phyloP scores from a whole-genome alignment of 495 filamentous ascomycete genomes.

The Xanthoparmelia taractica region DNA sequence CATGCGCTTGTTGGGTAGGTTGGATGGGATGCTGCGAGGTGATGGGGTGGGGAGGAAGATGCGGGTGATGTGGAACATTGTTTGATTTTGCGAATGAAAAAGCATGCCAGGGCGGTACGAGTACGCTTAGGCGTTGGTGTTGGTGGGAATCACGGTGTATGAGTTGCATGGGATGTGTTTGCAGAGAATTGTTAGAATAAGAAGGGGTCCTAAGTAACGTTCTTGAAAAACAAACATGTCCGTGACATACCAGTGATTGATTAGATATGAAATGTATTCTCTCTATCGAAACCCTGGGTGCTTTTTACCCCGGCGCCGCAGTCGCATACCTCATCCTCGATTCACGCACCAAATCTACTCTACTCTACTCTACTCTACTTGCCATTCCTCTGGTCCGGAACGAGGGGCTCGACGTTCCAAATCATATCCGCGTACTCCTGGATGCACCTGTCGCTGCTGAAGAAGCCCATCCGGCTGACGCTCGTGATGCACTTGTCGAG shows the following conservation, averaged over 20 bases:
- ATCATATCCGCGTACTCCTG: conserved; percentile 87
- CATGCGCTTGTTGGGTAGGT: conserved; percentile 2
- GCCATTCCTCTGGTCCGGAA: conserved; percentile 26
- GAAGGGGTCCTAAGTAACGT: background rate
- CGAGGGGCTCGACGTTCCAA: conserved; percentile 86
- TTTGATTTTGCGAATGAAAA: too few species aligned
- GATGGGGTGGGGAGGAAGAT: too few species aligned
- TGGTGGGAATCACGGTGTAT: background rate
- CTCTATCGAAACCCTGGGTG: background rate
- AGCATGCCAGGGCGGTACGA: too few species aligned
- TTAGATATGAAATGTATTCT: background rate
- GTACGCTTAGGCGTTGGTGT: background rate
- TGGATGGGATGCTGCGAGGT: too few species aligned
- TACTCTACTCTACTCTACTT: too few species aligned
- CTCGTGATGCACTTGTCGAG: conserved; percentile 77
- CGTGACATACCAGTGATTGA: background rate
- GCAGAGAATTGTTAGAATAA: background rate
- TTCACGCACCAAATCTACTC: background rate
- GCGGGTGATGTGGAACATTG: too few species aligned
- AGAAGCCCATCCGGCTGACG: conserved; percentile 93
- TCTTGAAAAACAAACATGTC: background rate
- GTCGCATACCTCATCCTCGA: background rate
- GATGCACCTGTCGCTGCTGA: conserved; percentile 91
- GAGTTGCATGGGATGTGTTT: background rate
- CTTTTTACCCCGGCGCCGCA: background rate